Base-by-base conservation (phyloP, 179 eudicot genomes). In the Patellifolia procumbens region DNA sequence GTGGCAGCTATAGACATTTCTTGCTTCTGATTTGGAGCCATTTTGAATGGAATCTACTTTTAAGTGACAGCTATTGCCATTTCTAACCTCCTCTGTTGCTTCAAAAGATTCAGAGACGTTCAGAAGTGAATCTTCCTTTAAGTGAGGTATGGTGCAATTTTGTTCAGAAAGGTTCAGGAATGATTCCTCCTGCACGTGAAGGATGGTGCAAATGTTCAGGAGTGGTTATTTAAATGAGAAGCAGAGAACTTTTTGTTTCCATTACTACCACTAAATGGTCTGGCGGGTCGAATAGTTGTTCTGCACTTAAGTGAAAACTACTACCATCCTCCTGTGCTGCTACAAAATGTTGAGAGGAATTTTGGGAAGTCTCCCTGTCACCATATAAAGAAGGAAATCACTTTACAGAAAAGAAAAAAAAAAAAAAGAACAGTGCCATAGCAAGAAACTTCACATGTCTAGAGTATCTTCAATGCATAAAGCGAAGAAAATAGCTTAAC, bases 311-410 rank as follows among this genome's bases (percentile, higher is more conserved):
- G 13, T 55, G 67, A 75, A 45, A 55, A 26, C 22, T 64, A n/a
- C 19, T 39, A 76, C 26, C 51, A 28, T 13, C 75, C 61, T 81
- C 78, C 37, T 35, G 53, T 29, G 69, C 76, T n/a, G 42, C 55
- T 56, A 76, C 81, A 35, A 55, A 32, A 60, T 42, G 52, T 46
- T 29, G 29, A 17, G 69, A 43, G 26, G 62, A n/a, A 56, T 51
- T 73, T 70, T 3, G 56, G 29, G 68, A 70, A 22, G 19, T 60
- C 35, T 73, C 86, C 75, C 79, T 81, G 59, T 39, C 67, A 81
- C 43, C 62, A 72, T n/a, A 64, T 51, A 28, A 77, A 70, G 28
- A 66, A 73, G 65, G 7, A 56, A 74, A 62, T 70, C 24, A 34
- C 73, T 37, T 68, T n/a, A n/a, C n/a, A n/a, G n/a, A n/a, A n/a